phyloP scores from a whole-genome alignment of 805 yeast species.

The Vanderwaltozyma tropicalis region DNA sequence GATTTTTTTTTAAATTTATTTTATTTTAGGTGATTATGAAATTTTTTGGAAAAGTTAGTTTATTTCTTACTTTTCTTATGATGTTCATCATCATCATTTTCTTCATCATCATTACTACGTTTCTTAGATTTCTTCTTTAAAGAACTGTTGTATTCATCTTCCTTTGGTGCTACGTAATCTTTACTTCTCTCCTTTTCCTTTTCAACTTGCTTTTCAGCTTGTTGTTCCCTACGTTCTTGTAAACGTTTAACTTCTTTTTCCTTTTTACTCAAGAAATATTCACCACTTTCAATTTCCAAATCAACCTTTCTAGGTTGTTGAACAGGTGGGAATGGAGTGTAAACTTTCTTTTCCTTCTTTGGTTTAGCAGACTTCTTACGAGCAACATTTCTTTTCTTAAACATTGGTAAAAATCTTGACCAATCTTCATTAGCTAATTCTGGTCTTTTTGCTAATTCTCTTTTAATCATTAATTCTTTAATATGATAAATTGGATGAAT shows the following conservation, averaged over 20 bases:
- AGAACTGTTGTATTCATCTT: constrained; percentile 42
- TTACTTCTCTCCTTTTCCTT: constrained; percentile 62
- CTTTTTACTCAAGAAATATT: constrained; percentile 81
- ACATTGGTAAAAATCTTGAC: constrained; percentile 92
- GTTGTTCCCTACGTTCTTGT: constrained; percentile 70
- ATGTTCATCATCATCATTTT: background rate
- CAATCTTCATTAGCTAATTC: constrained; percentile 94
- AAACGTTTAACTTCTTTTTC: constrained; percentile 66
- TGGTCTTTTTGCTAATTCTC: constrained; percentile 89
- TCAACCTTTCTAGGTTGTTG: constrained; percentile 96
- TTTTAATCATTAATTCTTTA: constrained; percentile 93
- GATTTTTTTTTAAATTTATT: too few relatives aligned
- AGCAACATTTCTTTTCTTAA: constrained; percentile 92
- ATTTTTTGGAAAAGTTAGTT: too few relatives aligned
- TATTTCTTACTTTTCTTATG: too few relatives aligned
- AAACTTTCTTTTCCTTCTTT: constrained; percentile 54
- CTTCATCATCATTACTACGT: background rate
- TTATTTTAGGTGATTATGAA: too few relatives aligned
- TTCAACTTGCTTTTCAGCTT: constrained; percentile 54
- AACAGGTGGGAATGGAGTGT: constrained; percentile 98
- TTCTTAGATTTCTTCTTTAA: background rate
- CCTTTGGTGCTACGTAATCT: constrained; percentile 82
- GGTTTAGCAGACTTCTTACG: constrained; percentile 75
- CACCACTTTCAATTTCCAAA: constrained; percentile 96
- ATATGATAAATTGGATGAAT: constrained; percentile 97